These are phyloP conservation scores for Penicillium crustosum DNA, from an alignment of 2,329 filamentous ascomycete species.

Conservation along the genomic window DNA sequence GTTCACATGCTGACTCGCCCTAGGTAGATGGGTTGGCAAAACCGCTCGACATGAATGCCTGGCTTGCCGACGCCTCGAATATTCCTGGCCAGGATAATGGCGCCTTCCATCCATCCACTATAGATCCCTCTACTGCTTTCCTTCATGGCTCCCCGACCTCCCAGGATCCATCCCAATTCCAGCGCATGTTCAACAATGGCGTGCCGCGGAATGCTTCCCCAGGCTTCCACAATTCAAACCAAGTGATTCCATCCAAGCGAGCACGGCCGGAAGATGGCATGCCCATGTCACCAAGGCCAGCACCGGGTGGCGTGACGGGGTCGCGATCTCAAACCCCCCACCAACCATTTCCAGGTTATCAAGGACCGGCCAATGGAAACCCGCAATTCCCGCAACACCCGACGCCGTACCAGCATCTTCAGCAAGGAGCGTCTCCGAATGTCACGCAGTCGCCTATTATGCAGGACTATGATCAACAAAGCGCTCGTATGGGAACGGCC, in stretches of 20 bases:
- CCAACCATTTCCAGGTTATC: conserved; percentile 72
- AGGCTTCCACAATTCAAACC: conserved; percentile 73
- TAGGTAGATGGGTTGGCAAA: conserved; percentile 49
- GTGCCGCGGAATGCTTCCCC: conserved; percentile 79
- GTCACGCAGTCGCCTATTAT: conserved; percentile 92
- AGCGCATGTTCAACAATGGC: conserved; percentile 72
- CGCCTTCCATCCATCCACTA: conserved; percentile 47
- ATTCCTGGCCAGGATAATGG: conserved; percentile 52
- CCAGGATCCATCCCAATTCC: conserved; percentile 55
- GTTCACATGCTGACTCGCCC: conserved; percentile 17
- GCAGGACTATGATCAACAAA: conserved; percentile 66
- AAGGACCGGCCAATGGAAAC: conserved; percentile 61
- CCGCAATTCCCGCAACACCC: conserved; percentile 62
- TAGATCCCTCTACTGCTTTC: conserved; percentile 51
- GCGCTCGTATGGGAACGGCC: conserved; percentile 80
- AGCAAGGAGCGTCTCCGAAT: conserved; percentile 75
- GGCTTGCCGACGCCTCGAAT: conserved; percentile 50
- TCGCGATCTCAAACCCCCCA: conserved; percentile 93
- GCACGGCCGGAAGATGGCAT: conserved; percentile 81
- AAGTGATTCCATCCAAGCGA: conserved; percentile 87
- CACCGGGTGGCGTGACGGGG: conserved; percentile 69
- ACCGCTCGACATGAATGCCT: conserved; percentile 53
- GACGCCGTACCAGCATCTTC: conserved; percentile 76
- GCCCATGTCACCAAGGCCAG: conserved; percentile 75
- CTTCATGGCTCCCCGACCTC: conserved; percentile 47